Percentiles rank a stretch among this genome's conserved stretches.
Evolutionary conservation across 2,329 filamentous ascomycete genomes (phyloP).

Genomic region (Neofusicoccum umdonicola): DNA sequence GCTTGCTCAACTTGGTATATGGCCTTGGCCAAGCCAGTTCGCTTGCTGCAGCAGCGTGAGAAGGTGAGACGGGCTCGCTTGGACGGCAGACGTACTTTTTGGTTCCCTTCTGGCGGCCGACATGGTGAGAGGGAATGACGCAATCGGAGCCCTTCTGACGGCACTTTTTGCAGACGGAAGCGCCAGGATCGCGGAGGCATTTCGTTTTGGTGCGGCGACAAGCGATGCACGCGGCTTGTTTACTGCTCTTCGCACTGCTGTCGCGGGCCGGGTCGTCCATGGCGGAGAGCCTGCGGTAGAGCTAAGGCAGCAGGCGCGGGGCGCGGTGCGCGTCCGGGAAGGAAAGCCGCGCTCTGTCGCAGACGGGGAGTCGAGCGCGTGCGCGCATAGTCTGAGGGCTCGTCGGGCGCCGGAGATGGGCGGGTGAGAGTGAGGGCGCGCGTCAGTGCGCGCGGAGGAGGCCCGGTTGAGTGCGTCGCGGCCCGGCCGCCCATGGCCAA

Average conservation of each 20-base stretch:
- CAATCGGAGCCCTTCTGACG: conserved; percentile 59
- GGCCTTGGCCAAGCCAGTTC: conserved; percentile 71
- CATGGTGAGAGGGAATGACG: conserved; percentile 65
- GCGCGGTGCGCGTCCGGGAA: not conserved
- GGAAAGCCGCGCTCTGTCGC: not conserved
- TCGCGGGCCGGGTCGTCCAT: not conserved
- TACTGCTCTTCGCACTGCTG: conserved; percentile 20
- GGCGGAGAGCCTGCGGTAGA: not conserved
- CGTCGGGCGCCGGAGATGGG: too few relatives aligned
- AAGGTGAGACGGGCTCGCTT: conserved; percentile 14
- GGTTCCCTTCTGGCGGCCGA: conserved; percentile 71
- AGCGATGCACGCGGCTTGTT: conserved; percentile 58
- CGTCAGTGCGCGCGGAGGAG: too few relatives aligned
- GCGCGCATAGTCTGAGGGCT: not conserved
- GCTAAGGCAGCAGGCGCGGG: not conserved
- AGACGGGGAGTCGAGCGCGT: not conserved
- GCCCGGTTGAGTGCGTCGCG: too few relatives aligned
- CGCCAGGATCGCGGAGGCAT: conserved; percentile 57
- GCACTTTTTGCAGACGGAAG: conserved; percentile 61
- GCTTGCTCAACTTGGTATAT: conserved; percentile 73
- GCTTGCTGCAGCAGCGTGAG: conserved; percentile 54
- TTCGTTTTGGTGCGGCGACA: conserved; percentile 68
- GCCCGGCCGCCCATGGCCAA: not conserved
- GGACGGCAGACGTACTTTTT: conserved; percentile 59
- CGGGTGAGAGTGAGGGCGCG: too few relatives aligned